A percentile compares a stretch with the other conserved stretches of the same genome.
Conservation (phyloP, 495 filamentous ascomycete species). For the Aspergillus asperescens region DNA sequence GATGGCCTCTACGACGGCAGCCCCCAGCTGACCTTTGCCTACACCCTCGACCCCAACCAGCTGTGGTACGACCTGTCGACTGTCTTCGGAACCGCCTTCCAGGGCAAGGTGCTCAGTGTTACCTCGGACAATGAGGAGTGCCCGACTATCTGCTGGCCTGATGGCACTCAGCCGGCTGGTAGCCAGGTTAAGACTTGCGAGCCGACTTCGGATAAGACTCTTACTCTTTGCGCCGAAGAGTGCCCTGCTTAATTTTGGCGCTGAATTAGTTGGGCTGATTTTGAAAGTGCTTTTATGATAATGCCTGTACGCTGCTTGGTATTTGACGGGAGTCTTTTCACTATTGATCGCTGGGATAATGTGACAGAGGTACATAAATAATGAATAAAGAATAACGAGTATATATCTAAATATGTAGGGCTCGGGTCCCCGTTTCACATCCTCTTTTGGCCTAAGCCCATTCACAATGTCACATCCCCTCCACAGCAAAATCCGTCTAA, state of each 20-base stretch:
- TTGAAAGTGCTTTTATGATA: neutral
- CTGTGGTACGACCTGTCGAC: constrained; percentile 54
- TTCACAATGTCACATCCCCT: too few relatives aligned
- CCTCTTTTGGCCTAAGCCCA: too few relatives aligned
- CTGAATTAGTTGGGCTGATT: neutral
- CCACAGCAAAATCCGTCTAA: too few relatives aligned
- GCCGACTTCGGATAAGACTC: constrained; percentile 26
- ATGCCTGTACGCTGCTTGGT: neutral
- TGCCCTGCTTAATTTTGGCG: constrained; percentile 18
- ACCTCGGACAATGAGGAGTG: constrained; percentile 36
- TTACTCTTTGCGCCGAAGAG: constrained; percentile 29
- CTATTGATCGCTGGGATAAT: too few relatives aligned
- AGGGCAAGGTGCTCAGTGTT: constrained; percentile 39
- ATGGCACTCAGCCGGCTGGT: constrained; percentile 43
- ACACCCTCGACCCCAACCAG: constrained; percentile 43
- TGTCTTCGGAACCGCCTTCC: constrained; percentile 53
- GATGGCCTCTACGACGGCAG: constrained; percentile 52
- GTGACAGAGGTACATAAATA: too few relatives aligned
- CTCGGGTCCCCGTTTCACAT: neutral
- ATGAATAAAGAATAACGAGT: neutral
- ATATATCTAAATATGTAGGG: neutral
- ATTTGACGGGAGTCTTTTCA: neutral
- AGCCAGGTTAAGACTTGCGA: constrained; percentile 49
- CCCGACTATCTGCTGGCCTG: constrained; percentile 45
- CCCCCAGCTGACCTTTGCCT: constrained; percentile 50